These are phyloP conservation scores for Umbelopsis sp. DNA, from an alignment of 371 early-diverging fungal genomes.

Conservation along the genomic window DNA sequence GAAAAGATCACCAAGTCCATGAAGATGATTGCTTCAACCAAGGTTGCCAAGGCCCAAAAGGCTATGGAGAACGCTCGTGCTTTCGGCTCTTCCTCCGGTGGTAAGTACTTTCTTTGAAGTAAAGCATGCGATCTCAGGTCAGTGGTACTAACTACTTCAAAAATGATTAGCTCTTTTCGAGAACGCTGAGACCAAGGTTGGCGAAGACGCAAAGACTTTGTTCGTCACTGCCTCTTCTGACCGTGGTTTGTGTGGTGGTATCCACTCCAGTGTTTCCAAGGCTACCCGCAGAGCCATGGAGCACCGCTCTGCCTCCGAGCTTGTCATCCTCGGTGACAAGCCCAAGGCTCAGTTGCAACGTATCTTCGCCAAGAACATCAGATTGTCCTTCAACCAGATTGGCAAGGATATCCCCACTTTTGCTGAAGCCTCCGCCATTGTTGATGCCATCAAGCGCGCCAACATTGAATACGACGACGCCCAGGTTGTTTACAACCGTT, in stretches of 20 bases:
- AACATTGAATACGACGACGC: conserved; percentile 74
- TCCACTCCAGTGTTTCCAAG: conserved; percentile 95
- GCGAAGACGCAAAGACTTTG: conserved; percentile 62
- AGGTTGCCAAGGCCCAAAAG: conserved; percentile 93
- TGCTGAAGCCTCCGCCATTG: conserved; percentile 85
- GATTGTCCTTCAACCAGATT: conserved; percentile 86
- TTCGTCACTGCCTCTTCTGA: conserved; percentile 92
- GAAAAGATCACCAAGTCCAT: conserved; percentile 99
- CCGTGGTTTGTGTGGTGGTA: conserved; percentile 98
- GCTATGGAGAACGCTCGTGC: conserved; percentile 91
- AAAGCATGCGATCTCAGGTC: no score
- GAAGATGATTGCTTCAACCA: conserved; percentile 99
- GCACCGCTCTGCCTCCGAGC: conserved; percentile 52
- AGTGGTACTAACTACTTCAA: no score
- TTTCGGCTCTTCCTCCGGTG: conserved; percentile 79
- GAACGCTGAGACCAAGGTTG: conserved; percentile 74
- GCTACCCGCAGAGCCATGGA: conserved; percentile 71
- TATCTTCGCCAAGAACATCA: conserved; percentile 73
- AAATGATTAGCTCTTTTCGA: conserved; percentile 70
- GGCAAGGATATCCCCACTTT: conserved; percentile 91
- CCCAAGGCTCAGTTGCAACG: conserved; percentile 90
- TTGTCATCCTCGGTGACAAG: conserved; percentile 93
- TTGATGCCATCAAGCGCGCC: conserved; percentile 73
- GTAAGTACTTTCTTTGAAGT: conserved; percentile 38
- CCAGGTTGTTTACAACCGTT: conserved; percentile 92